Evolutionary conservation across 2,329 filamentous ascomycete genomes (phyloP), one percentile per base, ranked within the genome.

Genomic region (Xylaria sp.): DNA sequence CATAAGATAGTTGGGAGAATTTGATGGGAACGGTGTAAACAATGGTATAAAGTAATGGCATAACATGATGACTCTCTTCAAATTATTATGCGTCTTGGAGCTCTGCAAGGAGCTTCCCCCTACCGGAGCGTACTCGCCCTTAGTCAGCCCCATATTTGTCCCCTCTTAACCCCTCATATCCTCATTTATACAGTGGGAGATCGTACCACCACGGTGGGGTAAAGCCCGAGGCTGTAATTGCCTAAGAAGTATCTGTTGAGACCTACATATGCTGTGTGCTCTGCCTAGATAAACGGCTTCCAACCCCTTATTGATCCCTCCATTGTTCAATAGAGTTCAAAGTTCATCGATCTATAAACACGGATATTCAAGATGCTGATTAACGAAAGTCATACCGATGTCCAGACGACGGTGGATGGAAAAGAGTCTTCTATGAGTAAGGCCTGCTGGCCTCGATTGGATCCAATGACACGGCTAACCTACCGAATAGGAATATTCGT

Each of bases 401-500:
- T 88, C 67, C 78, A 81, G 67, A 85, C 82, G 57, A 81, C 78
- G 72, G 85, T 82, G 79, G 83, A 87, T 78, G 86, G 86, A 75
- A 86, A 86, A 76, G 83, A 86, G 71, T 82, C 82, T 69, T 78
- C 84, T 34, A 88, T 88, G 87, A 84, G 87, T 87, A 78, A 79
- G 69, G 66, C 64, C 31, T 64, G 39, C 25, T 46, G 39, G 56
- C 15, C 9, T 25, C 9, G 57, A 20, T 44, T 57, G 23, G 37
- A 55, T 12, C n/a, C 20, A 20, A 12, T 55, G 23, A 48, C 13
- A 66, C 8, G 56, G 65, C 70, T 74, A 70, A 72, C n/a, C 10
- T 37, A 44, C 15, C 44, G 62, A 55, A 72, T 67, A 97, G 94
- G 94, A 74, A 92, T 97, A 78, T 97, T 94, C 81, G 79, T 97